phyloP scores from a whole-genome alignment of 495 filamentous ascomycete genomes.

The Talaromyces stipitatus region DNA sequence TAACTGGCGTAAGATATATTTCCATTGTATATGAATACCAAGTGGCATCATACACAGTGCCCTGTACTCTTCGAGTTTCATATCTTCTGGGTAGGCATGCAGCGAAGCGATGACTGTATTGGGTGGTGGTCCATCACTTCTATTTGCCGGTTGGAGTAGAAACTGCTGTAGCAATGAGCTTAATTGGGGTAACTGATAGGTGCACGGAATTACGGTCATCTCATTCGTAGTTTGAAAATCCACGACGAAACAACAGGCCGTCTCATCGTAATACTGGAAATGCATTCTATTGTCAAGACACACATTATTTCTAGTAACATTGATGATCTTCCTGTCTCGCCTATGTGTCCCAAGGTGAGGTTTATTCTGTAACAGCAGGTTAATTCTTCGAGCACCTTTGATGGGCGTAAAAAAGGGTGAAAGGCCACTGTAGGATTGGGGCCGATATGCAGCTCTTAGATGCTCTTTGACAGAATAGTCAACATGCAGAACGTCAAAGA shows the following conservation, averaged over 20 bases:
- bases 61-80: conserved; percentile 45
- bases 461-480: neutral
- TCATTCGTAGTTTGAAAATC: conserved; percentile 14
- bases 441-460: conserved; percentile 11
- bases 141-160: conserved; percentile 20
- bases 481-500: conserved; percentile 13
- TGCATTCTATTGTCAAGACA: conserved; percentile 37
- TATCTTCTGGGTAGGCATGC: conserved; percentile 23
- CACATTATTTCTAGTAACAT: conserved; percentile 19
- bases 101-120: conserved; percentile 41
- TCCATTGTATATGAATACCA: conserved; percentile 44
- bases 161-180: conserved; percentile 24
- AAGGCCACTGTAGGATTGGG: conserved; percentile 11
- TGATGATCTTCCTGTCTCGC: conserved; percentile 7
- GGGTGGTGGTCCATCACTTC: conserved; percentile 14
- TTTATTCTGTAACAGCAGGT: conserved; percentile 22
- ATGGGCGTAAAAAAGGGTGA: neutral
- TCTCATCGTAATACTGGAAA: conserved; percentile 20
- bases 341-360: conserved; percentile 20
- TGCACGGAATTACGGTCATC: conserved; percentile 18
- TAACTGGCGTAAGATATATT: conserved; percentile 48
- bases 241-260: conserved; percentile 21
- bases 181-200: conserved; percentile 20
- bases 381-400: conserved; percentile 3
- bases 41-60: conserved; percentile 39